Evolutionary conservation across 1,139 yeast genomes (phyloP).

Genomic region (Cylindricascospora bacillispora): DNA sequence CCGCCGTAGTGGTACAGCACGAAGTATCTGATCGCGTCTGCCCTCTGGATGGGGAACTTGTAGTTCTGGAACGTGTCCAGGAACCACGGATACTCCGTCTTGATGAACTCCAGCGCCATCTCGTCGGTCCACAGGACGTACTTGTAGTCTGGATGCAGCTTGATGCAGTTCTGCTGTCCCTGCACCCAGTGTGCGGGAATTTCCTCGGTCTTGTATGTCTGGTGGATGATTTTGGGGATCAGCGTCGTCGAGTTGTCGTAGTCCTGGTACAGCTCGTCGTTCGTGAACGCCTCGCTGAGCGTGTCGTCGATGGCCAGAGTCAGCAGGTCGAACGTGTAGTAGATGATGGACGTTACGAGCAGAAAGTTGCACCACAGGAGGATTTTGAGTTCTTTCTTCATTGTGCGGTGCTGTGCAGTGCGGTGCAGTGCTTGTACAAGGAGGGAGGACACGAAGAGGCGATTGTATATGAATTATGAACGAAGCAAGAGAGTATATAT

Average conservation of each 20-base stretch:
- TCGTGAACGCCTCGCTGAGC: constrained; percentile 43
- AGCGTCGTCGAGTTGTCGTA: constrained; percentile 28
- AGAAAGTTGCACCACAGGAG: constrained; percentile 45
- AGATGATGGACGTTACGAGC: constrained; percentile 43
- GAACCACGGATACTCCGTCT: constrained; percentile 77
- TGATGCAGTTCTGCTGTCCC: constrained; percentile 66
- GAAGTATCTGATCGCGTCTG: constrained; percentile 87
- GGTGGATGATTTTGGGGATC: constrained; percentile 87
- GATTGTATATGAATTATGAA: no score
- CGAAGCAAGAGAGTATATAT: no score
- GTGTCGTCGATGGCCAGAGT: constrained; percentile 67
- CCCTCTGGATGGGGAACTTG: constrained; percentile 73
- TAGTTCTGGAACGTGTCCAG: constrained; percentile 65
- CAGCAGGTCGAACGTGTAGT: constrained; percentile 60
- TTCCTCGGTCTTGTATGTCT: constrained; percentile 68
- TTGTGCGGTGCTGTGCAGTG: no score
- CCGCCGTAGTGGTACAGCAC: constrained; percentile 80
- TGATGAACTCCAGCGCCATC: constrained; percentile 66
- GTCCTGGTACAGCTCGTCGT: constrained; percentile 12
- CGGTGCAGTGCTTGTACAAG: no score
- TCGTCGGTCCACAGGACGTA: constrained; percentile 88
- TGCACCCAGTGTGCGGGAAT: constrained; percentile 73
- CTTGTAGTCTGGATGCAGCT: constrained; percentile 75
- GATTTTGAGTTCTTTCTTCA: constrained; percentile 46
- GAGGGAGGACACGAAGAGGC: no score